Evolutionary conservation across 75 land plant genomes (phyloP), one percentile per base, ranked within the genome.

Genomic region (Pinus tabuliformis): DNA sequence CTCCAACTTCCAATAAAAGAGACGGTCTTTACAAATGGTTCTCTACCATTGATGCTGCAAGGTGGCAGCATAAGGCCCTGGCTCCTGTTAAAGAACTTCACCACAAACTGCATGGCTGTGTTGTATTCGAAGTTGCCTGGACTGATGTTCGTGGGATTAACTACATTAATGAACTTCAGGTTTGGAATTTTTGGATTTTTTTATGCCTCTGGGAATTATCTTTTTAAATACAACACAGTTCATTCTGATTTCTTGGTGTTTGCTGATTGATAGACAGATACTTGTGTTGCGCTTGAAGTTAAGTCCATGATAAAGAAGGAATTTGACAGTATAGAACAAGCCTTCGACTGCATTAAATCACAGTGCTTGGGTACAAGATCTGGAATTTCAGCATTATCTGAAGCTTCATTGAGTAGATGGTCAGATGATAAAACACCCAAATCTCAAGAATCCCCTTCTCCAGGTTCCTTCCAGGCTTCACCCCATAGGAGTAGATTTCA

Each of bases 111-210:
- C 84, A 89, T 88, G 97, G 97, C 17, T 90, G 94, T 78, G 83
- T 94, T 8, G 88, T 87, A 3, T 94, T 94, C 82, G 97, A 94
- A 78, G 84, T 92, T 36, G 74, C 84, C 59, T 92, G 92, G 97
- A 84, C 80, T 21, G 76, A 92, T 81, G 89, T 94, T 13, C 83
- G 90, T 49, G 97, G 97, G 22, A 92, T 94, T 14, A 92, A 94
- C 62, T 94, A 94, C 71, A 26, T 75, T 14, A 94, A 92, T 85
- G 92, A 94, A 64, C 92, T 94, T 65, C 95, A 90, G 95, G 97
- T 94, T 88, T 57, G 39, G 36, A 39, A 68, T 68, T n/a, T 21
- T 75, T 58, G 64, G 33, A 15, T 39, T 5, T 56, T 26, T 72
- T 24, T 24, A 18, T 62, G 33, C 20, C 20, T 26, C 5, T 28